Evolutionary conservation across 495 filamentous ascomycete species (phyloP).

Genomic region (Aspergillus panamensis): DNA sequence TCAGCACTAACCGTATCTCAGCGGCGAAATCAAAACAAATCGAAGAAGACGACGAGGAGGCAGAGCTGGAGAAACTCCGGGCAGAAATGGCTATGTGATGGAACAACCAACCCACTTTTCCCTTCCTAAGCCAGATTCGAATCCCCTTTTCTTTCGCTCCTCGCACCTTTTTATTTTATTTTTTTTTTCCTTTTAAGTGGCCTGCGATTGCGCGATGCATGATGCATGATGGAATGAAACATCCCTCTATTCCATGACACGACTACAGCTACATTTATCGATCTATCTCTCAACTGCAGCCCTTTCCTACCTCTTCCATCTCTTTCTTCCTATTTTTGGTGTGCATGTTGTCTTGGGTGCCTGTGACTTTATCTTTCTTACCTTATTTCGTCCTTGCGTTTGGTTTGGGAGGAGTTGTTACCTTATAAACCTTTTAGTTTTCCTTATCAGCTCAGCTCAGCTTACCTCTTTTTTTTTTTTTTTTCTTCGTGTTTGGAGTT

Average conservation of each 20-base stretch:
- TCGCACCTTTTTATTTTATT: neutral
- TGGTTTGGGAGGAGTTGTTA: too few species aligned
- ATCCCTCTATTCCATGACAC: neutral
- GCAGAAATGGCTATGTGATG: constrained; percentile 91
- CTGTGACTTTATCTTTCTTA: too few species aligned
- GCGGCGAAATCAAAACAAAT: constrained; percentile 51
- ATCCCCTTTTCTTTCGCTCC: constrained; percentile 6
- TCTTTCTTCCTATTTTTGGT: neutral
- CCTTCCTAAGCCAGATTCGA: neutral
- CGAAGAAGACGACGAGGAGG: constrained; percentile 88
- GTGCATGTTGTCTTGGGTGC: too few species aligned
- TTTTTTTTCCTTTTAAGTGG: neutral
- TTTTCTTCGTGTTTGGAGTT: neutral
- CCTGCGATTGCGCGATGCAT: neutral
- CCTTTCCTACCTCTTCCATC: neutral
- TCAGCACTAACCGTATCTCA: constrained; percentile 10
- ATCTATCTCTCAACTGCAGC: neutral
- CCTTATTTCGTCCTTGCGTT: too few species aligned
- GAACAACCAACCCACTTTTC: neutral
- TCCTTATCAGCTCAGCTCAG: neutral
- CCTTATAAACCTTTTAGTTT: too few species aligned
- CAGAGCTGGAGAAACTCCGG: constrained; percentile 87
- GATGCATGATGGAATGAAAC: neutral
- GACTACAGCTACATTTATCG: neutral
- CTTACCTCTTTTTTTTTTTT: neutral